These are phyloP conservation scores for Nemania sp. DNA, from an alignment of 2,329 filamentous ascomycete species.

Conservation along the genomic window DNA sequence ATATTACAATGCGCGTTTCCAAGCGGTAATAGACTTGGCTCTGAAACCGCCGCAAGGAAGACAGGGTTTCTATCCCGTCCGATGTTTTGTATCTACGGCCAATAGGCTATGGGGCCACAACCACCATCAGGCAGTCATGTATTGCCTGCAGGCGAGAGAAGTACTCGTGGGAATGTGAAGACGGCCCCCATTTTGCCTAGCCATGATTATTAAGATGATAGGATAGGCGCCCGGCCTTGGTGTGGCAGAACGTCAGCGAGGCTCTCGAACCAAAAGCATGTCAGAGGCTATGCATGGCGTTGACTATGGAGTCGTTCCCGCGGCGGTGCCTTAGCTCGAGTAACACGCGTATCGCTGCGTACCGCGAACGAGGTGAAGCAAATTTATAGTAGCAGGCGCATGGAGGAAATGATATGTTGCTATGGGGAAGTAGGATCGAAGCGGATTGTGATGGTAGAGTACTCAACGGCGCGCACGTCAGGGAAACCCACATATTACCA, in stretches of 20 bases:
- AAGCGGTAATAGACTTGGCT: not conserved
- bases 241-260: constrained; percentile 3
- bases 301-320: no score
- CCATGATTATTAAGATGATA: not conserved
- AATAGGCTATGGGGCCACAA: no score
- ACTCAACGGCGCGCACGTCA: not conserved
- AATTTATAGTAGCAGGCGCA: no score
- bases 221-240: constrained; percentile 3
- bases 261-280: not conserved
- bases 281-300: no score
- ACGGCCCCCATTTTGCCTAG: no score
- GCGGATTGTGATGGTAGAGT: not conserved
- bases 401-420: not conserved
- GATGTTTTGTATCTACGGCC: constrained; percentile 12
- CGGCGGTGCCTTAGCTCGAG: no score
- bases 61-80: not conserved
- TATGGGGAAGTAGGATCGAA: not conserved
- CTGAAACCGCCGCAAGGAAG: not conserved
- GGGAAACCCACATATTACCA: not conserved
- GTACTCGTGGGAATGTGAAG: no score
- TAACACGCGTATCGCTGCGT: no score
- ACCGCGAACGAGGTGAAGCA: no score
- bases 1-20: not conserved
- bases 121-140: not conserved
- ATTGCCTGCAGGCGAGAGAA: not conserved